A percentile compares a stretch with the other conserved stretches of the same genome.
Evolutionary conservation across 345 rosid species (phyloP).

Genomic region (Syzygium oleosum): DNA sequence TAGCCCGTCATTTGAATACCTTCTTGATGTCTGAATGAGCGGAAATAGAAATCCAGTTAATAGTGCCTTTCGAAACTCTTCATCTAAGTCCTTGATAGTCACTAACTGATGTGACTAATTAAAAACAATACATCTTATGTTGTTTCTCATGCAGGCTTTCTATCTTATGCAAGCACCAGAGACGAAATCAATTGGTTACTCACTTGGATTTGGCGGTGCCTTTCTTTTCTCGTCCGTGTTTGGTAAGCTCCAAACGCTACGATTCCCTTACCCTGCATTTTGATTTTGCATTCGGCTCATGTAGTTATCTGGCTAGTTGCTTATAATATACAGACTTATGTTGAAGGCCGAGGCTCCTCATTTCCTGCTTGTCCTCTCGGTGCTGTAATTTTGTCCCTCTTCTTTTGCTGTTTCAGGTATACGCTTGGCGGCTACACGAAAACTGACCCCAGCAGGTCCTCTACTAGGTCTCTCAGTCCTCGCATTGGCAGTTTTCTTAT

Average conservation of each 20-base stretch:
- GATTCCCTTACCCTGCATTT: background rate
- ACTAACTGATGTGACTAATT: background rate
- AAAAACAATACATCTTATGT: background rate
- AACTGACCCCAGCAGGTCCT: conserved; percentile 58
- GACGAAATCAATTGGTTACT: conserved; percentile 58
- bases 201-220: conserved; percentile 74
- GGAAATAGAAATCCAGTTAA: background rate
- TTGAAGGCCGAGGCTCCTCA: background rate
- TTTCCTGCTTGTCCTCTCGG: background rate
- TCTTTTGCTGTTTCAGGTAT: conserved; percentile 36
- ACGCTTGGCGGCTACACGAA: conserved; percentile 60
- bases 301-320: background rate
- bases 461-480: conserved; percentile 52
- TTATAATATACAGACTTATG: background rate
- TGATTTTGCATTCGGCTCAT: background rate
- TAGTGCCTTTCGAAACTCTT: background rate
- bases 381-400: background rate
- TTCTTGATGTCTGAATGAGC: background rate
- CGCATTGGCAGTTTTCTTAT: conserved; percentile 45
- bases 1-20: background rate
- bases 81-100: background rate
- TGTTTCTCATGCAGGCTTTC: conserved; percentile 34
- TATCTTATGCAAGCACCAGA: conserved; percentile 62
- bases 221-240: conserved; percentile 66
- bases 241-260: conserved; percentile 26